These are phyloP conservation scores for Fusarium nygamai DNA, from an alignment of 2,329 filamentous ascomycete species.

Conservation along the genomic window DNA sequence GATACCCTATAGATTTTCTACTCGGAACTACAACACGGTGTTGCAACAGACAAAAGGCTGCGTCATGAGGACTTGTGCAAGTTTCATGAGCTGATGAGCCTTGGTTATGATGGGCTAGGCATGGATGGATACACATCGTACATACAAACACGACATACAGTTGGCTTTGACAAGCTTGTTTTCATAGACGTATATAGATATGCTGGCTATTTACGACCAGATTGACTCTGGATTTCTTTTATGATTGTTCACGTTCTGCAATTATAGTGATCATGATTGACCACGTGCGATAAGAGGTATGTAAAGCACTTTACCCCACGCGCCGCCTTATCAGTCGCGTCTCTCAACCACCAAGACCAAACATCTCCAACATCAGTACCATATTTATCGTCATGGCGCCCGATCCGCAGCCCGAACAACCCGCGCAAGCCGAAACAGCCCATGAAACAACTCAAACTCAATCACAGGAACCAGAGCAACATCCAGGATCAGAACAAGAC, in stretches of 20 bases:
- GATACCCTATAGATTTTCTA: conserved; percentile 44
- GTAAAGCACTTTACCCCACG: conserved; percentile 26
- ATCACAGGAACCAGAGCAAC: conserved; percentile 15
- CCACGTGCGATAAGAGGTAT: conserved; percentile 32
- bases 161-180: conserved; percentile 25
- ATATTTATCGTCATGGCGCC: conserved; percentile 29
- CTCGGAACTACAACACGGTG: conserved; percentile 16
- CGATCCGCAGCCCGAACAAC: conserved; percentile 13
- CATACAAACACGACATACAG: conserved; percentile 12
- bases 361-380: conserved; percentile 3
- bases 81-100: conserved; percentile 16
- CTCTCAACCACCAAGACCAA: conserved; percentile 17
- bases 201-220: conserved; percentile 1
- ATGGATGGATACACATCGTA: conserved; percentile 5
- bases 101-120: background rate
- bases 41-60: conserved; percentile 4
- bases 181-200: conserved; percentile 28
- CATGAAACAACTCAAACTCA: background rate
- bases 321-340: conserved; percentile 37
- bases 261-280: background rate
- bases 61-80: background rate
- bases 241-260: background rate
- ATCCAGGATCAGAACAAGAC: conserved; percentile 4
- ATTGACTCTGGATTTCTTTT: background rate
- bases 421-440: background rate